A percentile compares a stretch with the other conserved stretches of the same genome.
These are phyloP conservation scores for Pseudogymnoascus sp. DNA, from an alignment of 2,329 filamentous ascomycete genomes.

Conservation along the genomic window DNA sequence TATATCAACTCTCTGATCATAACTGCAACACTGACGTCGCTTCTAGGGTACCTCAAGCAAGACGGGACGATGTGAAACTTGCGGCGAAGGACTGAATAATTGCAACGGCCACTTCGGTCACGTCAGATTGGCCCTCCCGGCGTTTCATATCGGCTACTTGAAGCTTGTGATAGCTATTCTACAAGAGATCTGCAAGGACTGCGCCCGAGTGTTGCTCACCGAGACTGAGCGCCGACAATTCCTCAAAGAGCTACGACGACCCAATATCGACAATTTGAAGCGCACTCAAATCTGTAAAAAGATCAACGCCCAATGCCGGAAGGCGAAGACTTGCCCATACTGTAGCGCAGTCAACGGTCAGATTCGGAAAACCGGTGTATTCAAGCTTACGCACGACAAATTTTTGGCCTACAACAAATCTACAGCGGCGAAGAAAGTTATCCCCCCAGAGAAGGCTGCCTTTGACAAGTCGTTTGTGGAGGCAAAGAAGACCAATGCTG, in stretches of 20 bases:
- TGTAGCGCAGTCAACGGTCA: constrained; percentile 82
- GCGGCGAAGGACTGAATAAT: constrained; percentile 69
- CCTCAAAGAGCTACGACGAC: constrained; percentile 72
- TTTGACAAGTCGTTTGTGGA: constrained; percentile 83
- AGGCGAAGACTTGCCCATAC: constrained; percentile 73
- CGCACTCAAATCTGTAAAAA: constrained; percentile 78
- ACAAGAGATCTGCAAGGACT: constrained; percentile 95
- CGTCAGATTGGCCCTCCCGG: constrained; percentile 81
- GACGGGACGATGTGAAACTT: constrained; percentile 71
- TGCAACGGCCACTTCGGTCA: constrained; percentile 97
- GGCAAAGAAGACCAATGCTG: constrained; percentile 69
- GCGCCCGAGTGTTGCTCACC: constrained; percentile 73
- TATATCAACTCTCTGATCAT: not conserved
- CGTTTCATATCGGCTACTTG: constrained; percentile 93
- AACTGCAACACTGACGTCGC: constrained; percentile 13
- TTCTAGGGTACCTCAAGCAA: constrained; percentile 76
- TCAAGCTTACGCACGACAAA: constrained; percentile 92
- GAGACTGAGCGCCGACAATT: constrained; percentile 72
- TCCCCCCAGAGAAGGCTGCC: constrained; percentile 71
- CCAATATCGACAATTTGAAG: constrained; percentile 79
- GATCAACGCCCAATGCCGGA: constrained; percentile 84
- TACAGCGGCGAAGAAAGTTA: constrained; percentile 74
- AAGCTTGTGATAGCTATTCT: constrained; percentile 88
- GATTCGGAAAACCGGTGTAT: constrained; percentile 83
- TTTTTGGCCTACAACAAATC: constrained; percentile 85